phyloP scores from a whole-genome alignment of 2,329 filamentous ascomycete genomes.

The Emergomyces africanus region DNA sequence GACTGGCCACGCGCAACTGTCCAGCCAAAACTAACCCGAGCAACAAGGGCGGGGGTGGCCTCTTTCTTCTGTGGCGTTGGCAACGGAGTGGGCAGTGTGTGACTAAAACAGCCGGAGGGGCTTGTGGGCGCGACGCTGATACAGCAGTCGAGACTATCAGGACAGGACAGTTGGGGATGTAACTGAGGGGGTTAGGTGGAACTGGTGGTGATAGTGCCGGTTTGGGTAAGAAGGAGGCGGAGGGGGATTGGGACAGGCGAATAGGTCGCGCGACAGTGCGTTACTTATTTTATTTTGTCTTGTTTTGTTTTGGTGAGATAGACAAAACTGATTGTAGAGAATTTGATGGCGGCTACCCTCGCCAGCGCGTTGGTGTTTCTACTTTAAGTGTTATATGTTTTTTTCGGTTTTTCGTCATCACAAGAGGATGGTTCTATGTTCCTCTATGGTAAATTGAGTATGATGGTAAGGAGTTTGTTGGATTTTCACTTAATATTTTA shows the following conservation, averaged over 20 bases:
- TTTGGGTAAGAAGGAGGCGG: not conserved
- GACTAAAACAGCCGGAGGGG: conserved; percentile 2
- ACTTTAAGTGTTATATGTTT: not conserved
- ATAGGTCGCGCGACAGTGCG: no score
- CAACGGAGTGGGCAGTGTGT: conserved; percentile 1
- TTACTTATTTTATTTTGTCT: no score
- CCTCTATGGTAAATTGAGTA: no score
- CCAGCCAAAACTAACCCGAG: not conserved
- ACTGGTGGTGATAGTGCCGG: not conserved
- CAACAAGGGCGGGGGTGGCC: not conserved
- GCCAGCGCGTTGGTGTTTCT: no score
- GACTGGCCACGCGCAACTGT: not conserved
- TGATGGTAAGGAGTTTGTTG: no score
- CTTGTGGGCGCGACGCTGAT: not conserved
- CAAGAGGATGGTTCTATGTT: not conserved
- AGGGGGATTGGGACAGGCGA: not conserved
- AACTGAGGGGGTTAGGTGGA: not conserved
- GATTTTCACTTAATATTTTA: no score
- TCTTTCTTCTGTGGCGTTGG: not conserved
- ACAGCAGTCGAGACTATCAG: conserved; percentile 4
- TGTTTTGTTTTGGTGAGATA: no score
- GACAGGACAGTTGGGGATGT: not conserved
- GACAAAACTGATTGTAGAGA: not conserved
- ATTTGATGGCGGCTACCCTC: not conserved
- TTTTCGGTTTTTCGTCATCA: not conserved